Evolutionary conservation across 179 eudicot genomes (phyloP), one percentile per base, ranked within the genome.

Genomic region (Corrigiola litoralis): DNA sequence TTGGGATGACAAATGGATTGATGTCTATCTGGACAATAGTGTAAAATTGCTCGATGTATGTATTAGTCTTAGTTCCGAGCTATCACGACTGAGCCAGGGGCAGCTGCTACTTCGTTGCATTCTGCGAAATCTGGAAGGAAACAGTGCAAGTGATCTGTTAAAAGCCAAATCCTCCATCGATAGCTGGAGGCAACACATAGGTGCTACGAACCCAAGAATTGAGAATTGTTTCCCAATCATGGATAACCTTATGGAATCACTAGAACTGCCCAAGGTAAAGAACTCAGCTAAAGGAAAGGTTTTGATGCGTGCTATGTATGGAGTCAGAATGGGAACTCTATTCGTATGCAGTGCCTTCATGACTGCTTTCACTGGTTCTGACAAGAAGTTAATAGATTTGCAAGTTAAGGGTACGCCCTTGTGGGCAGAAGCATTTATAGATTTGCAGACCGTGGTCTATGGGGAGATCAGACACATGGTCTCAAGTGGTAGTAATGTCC

Each of bases 1-100:
- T 42, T 94, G 99, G 99, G 94, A 94, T 60, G 85, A 86, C 56
- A 90, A 86, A 40, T 94, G 97, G 99, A 79, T 94, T 18, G 89
- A 94, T 63, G 74, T 86, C 12, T 92, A 92, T 76, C 63, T 92
- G 74, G 87, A 82, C 75, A 81, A 84, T 41, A 92, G 86, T 56
- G 87, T 87, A 58, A 85, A 87, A 67, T 48, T 92, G 76, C 85
- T 92, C 18, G 98, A 92, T 72, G 72, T 90, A 38, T 84, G 86
- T 72, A 84, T 73, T 74, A 90, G 87, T 61, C 77, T 90, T 58
- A 80, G 79, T 66, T 84, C 96, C 32, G 92, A 92, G 73, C 75
- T 90, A 36, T 83, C 92, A 4, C 78, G 87, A 18, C 61, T 87
- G 40, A 82, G 69, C 59, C 97, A 87, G 72, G 94, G 97, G 42